Base-by-base conservation (phyloP, 306 rosid genomes). In the Clitoria ternatea region DNA sequence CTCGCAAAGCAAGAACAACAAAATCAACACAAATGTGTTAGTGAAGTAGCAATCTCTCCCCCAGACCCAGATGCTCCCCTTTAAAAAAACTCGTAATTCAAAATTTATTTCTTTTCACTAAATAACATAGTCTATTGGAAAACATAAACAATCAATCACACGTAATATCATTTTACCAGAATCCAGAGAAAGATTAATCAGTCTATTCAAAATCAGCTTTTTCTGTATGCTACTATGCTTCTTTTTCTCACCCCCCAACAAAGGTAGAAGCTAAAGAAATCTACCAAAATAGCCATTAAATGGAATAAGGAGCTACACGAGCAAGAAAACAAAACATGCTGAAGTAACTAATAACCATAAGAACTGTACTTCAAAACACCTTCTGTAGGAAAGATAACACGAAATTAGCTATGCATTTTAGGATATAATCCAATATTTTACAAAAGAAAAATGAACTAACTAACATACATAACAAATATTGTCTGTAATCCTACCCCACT, bases 401-500 rank as follows among this genome's bases (percentile, higher is more conserved):
- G 66, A 78, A 77, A 75, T 53, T 66, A 17, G 74, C 84, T 78
- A 71, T 74, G 69, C 81, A 83, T 75, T 85, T 63, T 67, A 56
- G 70, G 47, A 66, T 50, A 77, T 45, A 77, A 80, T 62, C 75
- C 80, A 75, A 26, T 76, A 85, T 61, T 75, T 73, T 69, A 85
- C 82, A 81, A 88, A 82, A 74, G 79, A 79, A 62, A 62, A 80
- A 70, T 72, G 64, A 76, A 44, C 77, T 65, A 76, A 44, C 77
- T 65, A 79, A 62, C 69, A 87, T 80, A 85, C 80, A 73, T 29
- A 61, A 85, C 75, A 74, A 81, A 36, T 74, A 69, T 77, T 80
- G 44, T 47, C 82, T 85, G 71, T 72, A 72, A 61, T 77, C 85
- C 88, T 83, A 85, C 82, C 68, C 77, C 66, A n/a, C 89, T 79